These are phyloP conservation scores for Psophocarpus tetragonolobus DNA, from an alignment of 306 rosid species.

Conservation along the genomic window DNA sequence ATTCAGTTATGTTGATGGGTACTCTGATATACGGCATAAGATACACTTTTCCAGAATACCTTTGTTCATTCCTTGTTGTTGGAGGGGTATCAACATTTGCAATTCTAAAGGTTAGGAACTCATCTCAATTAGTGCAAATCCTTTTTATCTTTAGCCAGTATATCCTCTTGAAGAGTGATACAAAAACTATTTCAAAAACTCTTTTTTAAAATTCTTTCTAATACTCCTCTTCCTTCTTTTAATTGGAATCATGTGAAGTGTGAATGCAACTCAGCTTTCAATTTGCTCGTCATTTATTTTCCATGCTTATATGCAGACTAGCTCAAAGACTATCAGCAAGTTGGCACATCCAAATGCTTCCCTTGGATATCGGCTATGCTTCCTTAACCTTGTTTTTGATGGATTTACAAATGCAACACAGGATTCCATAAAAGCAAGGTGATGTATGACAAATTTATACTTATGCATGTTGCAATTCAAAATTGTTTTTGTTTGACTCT, in stretches of 20 bases:
- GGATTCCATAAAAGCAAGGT: constrained; percentile 85
- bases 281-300: constrained; percentile 14
- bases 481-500: not conserved
- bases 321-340: constrained; percentile 87
- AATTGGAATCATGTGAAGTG: not conserved
- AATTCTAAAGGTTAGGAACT: constrained; percentile 68
- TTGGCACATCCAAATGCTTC: constrained; percentile 94
- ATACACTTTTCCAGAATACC: constrained; percentile 76
- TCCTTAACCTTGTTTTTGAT: constrained; percentile 92
- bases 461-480: not conserved
- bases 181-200: too few species aligned
- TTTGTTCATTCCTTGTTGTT: constrained; percentile 88
- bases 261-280: constrained; percentile 17
- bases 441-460: not conserved
- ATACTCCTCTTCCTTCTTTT: not conserved
- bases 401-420: constrained; percentile 99
- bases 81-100: constrained; percentile 95
- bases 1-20: constrained; percentile 97
- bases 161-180: too few species aligned
- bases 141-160: not conserved
- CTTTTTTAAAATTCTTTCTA: too few species aligned
- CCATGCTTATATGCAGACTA: constrained; percentile 64
- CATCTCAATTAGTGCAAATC: not conserved
- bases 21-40: constrained; percentile 74
- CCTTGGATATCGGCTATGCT: constrained; percentile 91